Percentiles rank a stretch among this genome's conserved stretches.
Conservation (phyloP, 1,139 yeast genomes). For the Geotrichum bryndzae region DNA sequence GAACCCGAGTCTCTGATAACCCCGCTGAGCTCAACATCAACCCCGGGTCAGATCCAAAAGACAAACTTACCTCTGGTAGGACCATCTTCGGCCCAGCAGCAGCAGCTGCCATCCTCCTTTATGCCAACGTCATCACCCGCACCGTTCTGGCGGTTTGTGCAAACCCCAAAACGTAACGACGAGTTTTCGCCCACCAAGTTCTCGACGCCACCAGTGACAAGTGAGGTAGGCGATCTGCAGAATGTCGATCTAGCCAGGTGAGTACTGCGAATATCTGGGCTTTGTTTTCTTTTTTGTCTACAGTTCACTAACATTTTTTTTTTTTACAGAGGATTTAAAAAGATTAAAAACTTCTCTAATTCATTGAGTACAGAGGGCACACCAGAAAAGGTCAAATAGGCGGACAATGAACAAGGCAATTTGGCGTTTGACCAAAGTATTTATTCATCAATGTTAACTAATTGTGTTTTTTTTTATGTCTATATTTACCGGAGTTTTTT, state of each 20-base stretch:
- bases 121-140: conserved; percentile 41
- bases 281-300: neutral
- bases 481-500: neutral
- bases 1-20: neutral
- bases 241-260: conserved; percentile 41
- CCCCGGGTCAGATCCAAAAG: conserved; percentile 2
- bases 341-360: conserved; percentile 12
- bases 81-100: conserved; percentile 39
- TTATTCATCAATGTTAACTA: neutral
- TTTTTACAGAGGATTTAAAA: conserved; percentile 12
- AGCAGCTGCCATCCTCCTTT: conserved; percentile 37
- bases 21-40: neutral
- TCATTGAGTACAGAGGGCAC: conserved; percentile 18
- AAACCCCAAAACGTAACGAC: conserved; percentile 22
- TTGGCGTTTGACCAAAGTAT: neutral
- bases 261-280: conserved; percentile 21
- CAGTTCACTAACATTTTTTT: neutral
- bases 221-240: conserved; percentile 40
- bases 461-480: neutral
- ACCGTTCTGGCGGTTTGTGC: conserved; percentile 41
- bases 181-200: conserved; percentile 32
- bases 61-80: conserved; percentile 29
- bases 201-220: conserved; percentile 30
- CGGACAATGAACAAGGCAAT: neutral
- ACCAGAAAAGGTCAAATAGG: conserved; percentile 20